Conservation (phyloP, 176 grass and related monocot species). For the Guadua angustifolia region DNA sequence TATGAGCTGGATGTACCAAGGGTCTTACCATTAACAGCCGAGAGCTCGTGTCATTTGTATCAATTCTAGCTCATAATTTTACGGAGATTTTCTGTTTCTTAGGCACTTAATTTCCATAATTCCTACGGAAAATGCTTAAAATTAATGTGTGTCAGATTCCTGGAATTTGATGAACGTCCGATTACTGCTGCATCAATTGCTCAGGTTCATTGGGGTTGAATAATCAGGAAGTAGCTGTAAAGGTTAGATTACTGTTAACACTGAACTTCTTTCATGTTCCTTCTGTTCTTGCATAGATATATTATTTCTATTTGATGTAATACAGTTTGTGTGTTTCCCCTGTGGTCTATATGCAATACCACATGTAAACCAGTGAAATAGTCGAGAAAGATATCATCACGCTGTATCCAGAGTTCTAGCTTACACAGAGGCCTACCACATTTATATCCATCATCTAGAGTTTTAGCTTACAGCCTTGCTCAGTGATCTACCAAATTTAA, state of each 20-base stretch:
- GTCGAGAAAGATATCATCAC: conserved; percentile 20
- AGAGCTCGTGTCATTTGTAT: neutral
- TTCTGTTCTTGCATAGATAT: conserved; percentile 19
- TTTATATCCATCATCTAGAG: conserved; percentile 12
- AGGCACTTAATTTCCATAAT: conserved; percentile 36
- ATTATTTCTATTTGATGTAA: conserved; percentile 1
- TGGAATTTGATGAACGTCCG: conserved; percentile 88
- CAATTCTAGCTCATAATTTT: conserved; percentile 25
- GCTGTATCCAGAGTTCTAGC: neutral
- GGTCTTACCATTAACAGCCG: neutral
- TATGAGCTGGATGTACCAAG: neutral
- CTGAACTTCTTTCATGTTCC: conserved; percentile 22
- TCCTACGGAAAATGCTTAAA: conserved; percentile 26
- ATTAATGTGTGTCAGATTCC: conserved; percentile 71
- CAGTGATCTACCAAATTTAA: conserved; percentile 16
- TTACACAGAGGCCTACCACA: neutral
- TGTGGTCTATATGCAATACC: conserved; percentile 6
- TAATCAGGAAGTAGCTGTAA: conserved; percentile 86
- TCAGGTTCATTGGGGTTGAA: conserved; percentile 87
- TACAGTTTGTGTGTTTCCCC: conserved; percentile 8
- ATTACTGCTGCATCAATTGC: conserved; percentile 99
- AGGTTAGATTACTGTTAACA: conserved; percentile 61
- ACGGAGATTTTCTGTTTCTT: conserved; percentile 29
- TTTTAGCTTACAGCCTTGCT: neutral
- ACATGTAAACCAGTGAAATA: conserved; percentile 21